phyloP scores from a whole-genome alignment of 345 rosid species.

The Gossypium herbaceum region DNA sequence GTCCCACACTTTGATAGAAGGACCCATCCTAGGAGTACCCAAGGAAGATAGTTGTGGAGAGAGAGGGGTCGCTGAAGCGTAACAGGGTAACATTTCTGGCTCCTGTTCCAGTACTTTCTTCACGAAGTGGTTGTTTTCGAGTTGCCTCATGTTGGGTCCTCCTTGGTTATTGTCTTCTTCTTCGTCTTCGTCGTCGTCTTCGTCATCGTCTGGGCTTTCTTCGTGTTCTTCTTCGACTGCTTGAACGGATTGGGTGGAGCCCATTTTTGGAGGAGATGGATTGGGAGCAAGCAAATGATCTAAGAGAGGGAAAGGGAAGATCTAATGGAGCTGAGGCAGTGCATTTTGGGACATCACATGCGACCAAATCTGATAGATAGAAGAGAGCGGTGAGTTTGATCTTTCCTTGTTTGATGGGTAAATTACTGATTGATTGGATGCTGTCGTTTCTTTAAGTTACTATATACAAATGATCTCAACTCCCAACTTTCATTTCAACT shows the following conservation, averaged over 20 bases:
- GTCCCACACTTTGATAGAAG: constrained; percentile 93
- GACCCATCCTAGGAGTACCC: constrained; percentile 87
- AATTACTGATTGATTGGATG: neutral
- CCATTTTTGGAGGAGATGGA: constrained; percentile 37
- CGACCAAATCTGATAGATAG: neutral
- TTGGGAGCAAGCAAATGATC: constrained; percentile 7
- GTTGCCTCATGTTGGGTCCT: constrained; percentile 26
- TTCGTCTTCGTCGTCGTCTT: constrained; percentile 33
- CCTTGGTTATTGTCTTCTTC: constrained; percentile 34
- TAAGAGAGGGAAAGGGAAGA: constrained; percentile 9
- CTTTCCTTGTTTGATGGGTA: neutral
- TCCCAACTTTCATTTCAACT: too few species aligned
- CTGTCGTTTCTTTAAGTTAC: neutral
- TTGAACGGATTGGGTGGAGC: constrained; percentile 58
- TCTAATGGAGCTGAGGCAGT: constrained; percentile 8
- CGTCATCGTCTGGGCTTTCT: constrained; percentile 49
- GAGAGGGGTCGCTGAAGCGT: constrained; percentile 88
- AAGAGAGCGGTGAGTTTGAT: neutral
- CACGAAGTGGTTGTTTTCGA: constrained; percentile 39
- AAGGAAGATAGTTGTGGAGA: constrained; percentile 85
- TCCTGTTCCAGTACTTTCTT: constrained; percentile 86
- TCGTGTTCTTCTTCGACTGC: constrained; percentile 29
- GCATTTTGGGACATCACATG: neutral
- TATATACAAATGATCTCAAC: too few species aligned
- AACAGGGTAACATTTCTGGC: constrained; percentile 85